These are phyloP conservation scores for Hypomyces rosellus DNA, from an alignment of 2,329 filamentous ascomycete species.

Conservation along the genomic window DNA sequence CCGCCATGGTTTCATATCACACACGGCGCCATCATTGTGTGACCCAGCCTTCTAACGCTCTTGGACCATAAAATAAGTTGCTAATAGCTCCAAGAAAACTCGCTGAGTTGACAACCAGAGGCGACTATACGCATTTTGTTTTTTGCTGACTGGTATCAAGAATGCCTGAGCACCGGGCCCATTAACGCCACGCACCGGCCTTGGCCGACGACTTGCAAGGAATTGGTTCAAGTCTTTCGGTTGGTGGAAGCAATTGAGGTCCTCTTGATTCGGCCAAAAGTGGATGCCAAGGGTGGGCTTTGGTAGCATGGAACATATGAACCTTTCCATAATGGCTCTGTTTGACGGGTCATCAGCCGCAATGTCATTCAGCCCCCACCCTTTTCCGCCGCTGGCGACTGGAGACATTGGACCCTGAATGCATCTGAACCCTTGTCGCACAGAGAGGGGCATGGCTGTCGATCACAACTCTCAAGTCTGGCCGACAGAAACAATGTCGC, in stretches of 20 bases:
- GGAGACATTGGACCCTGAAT: conserved; percentile 8
- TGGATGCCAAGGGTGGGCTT: not conserved
- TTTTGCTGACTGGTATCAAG: not conserved
- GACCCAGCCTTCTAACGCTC: no score
- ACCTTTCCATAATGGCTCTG: conserved; percentile 3
- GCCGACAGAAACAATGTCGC: not conserved
- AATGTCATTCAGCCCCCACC: not conserved
- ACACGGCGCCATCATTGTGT: no score
- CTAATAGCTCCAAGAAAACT: no score
- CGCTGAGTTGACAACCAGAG: no score
- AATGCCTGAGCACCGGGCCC: not conserved
- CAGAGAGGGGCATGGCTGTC: conserved; percentile 3
- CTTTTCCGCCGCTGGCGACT: conserved; percentile 1
- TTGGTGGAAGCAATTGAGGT: not conserved
- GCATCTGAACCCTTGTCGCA: conserved; percentile 1
- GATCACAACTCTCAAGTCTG: conserved; percentile 5
- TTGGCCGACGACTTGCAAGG: not conserved
- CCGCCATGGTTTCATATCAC: no score
- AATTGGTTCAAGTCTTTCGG: not conserved
- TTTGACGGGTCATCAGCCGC: not conserved
- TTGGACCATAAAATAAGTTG: no score
- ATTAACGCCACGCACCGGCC: not conserved
- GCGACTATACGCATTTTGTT: not conserved
- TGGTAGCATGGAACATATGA: conserved; percentile 10
- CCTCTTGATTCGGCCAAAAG: not conserved